Percentiles rank a stretch among this genome's conserved stretches.
Evolutionary conservation across 345 rosid genomes (phyloP).

Genomic region (Citrus hindsii): DNA sequence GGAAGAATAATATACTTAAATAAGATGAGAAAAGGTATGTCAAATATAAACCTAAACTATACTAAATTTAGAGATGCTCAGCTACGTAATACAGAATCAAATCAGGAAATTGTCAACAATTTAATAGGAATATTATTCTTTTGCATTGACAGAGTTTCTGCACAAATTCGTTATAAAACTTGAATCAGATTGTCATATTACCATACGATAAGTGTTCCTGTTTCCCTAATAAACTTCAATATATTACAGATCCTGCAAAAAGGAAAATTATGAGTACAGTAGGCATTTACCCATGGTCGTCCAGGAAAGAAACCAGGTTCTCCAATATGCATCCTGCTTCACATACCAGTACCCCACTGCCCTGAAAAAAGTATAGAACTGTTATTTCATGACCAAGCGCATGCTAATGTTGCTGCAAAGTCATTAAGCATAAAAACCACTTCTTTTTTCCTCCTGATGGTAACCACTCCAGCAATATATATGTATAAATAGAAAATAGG

Average conservation of each 20-base stretch:
- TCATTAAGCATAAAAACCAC: background rate
- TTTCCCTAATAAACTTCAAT: background rate
- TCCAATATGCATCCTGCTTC: conserved; percentile 99
- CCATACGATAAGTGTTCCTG: background rate
- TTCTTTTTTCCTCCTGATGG: background rate
- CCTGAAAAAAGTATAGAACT: conserved; percentile 39
- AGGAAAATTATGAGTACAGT: background rate
- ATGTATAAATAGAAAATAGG: background rate
- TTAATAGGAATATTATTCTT: background rate
- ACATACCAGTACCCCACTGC: conserved; percentile 85
- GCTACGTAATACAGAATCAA: background rate
- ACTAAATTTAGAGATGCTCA: background rate
- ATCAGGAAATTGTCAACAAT: background rate
- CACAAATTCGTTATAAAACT: background rate
- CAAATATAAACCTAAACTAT: background rate
- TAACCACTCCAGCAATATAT: background rate
- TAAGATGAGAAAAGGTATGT: conserved; percentile 12
- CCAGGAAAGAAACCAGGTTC: conserved; percentile 74
- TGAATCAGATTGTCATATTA: background rate
- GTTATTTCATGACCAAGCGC: background rate
- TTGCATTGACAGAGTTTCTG: background rate
- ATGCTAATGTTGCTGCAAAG: background rate
- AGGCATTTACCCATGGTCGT: conserved; percentile 64
- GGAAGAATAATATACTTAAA: conserved; percentile 40
- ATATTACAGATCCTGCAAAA: background rate